These are phyloP conservation scores for Penicillium chermesinum DNA, from an alignment of 495 filamentous ascomycete genomes.

Conservation along the genomic window DNA sequence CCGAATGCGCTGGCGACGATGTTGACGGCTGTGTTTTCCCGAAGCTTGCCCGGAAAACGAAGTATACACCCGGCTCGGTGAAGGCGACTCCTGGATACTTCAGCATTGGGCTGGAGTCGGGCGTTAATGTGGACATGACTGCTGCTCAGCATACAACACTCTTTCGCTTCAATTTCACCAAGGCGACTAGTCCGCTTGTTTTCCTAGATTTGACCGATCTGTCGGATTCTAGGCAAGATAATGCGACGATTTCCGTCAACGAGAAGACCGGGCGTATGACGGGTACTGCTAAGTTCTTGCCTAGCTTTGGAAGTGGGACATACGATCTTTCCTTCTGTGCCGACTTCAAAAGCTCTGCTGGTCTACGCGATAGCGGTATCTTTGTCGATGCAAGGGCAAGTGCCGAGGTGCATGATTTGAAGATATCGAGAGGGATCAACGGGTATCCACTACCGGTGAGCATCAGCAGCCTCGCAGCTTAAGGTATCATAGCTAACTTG, in stretches of 20 bases:
- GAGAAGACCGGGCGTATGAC: constrained; percentile 58
- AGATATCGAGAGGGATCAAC: constrained; percentile 63
- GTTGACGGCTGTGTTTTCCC: constrained; percentile 63
- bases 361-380: constrained; percentile 37
- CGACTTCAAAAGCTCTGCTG: constrained; percentile 51
- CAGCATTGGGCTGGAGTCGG: constrained; percentile 53
- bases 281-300: constrained; percentile 60
- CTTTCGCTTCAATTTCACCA: constrained; percentile 60
- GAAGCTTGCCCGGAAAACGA: constrained; percentile 46
- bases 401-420: constrained; percentile 48
- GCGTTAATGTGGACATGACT: constrained; percentile 58
- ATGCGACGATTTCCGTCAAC: constrained; percentile 58
- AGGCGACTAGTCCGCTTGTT: constrained; percentile 49
- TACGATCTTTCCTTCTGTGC: constrained; percentile 69
- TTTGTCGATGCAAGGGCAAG: constrained; percentile 41
- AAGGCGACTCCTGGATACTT: constrained; percentile 67
- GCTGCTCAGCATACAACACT: constrained; percentile 59
- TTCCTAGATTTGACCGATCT: constrained; percentile 67
- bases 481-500: constrained; percentile 1
- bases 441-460: constrained; percentile 60
- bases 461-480: neutral
- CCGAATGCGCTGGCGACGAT: constrained; percentile 56
- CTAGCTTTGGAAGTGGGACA: constrained; percentile 58
- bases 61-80: constrained; percentile 51
- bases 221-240: constrained; percentile 58